phyloP scores from a whole-genome alignment of 495 filamentous ascomycete genomes.

The Trichoderma erinaceum region DNA sequence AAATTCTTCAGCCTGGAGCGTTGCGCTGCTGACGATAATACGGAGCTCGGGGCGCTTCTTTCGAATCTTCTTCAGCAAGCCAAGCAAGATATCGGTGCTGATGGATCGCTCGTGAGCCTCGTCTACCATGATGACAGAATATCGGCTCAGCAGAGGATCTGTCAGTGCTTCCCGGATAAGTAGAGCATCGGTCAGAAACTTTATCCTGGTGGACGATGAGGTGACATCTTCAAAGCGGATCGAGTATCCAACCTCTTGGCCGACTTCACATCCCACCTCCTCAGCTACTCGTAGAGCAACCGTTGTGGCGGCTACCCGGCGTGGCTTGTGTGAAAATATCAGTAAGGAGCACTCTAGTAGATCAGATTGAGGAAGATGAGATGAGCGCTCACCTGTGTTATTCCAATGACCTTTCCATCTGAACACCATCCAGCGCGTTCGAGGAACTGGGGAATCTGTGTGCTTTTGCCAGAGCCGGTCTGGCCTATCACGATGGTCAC shows the following conservation, averaged over 20 bases:
- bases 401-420: constrained; percentile 70
- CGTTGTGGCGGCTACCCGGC: constrained; percentile 87
- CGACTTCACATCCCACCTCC: constrained; percentile 84
- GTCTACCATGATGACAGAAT: constrained; percentile 97
- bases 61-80: constrained; percentile 88
- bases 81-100: constrained; percentile 88
- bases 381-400: constrained; percentile 70
- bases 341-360: not conserved
- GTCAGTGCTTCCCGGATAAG: constrained; percentile 90
- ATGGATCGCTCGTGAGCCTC: constrained; percentile 96
- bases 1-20: constrained; percentile 86
- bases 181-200: constrained; percentile 94
- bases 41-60: constrained; percentile 76
- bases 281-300: constrained; percentile 88
- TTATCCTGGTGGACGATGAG: constrained; percentile 81
- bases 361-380: not conserved
- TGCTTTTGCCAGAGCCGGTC: constrained; percentile 88
- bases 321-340: constrained; percentile 52
- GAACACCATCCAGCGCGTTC: constrained; percentile 85
- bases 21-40: constrained; percentile 91
- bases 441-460: constrained; percentile 82
- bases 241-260: constrained; percentile 93
- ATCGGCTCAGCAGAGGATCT: constrained; percentile 85
- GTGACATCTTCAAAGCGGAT: constrained; percentile 96
- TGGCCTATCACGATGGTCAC: constrained; percentile 84